These are phyloP conservation scores for Rubia balearica DNA, from an alignment of 305 asterid species.

Conservation along the genomic window DNA sequence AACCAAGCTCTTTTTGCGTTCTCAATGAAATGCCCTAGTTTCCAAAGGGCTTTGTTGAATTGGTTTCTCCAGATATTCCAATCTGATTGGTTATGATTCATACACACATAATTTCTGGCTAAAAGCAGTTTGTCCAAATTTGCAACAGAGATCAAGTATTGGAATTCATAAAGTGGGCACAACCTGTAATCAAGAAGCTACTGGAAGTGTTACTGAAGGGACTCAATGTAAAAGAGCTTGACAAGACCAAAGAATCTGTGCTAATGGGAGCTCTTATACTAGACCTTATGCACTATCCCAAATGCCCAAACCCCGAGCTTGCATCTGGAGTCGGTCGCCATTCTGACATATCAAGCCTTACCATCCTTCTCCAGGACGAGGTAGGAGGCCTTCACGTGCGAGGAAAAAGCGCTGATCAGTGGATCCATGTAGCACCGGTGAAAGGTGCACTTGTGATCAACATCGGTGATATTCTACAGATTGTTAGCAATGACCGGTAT, in stretches of 20 bases:
- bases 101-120: too few relatives aligned
- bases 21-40: too few relatives aligned
- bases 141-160: slow-evolving; percentile 28
- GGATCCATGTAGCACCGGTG: slow-evolving; percentile 40
- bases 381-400: slow-evolving; percentile 46
- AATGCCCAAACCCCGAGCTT: slow-evolving; percentile 35
- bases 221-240: slow-evolving; percentile 30
- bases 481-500: slow-evolving; percentile 46
- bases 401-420: slow-evolving; percentile 19
- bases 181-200: slow-evolving; percentile 33
- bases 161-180: slow-evolving; percentile 35
- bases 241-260: slow-evolving; percentile 25
- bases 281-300: slow-evolving; percentile 30
- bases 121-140: too few relatives aligned
- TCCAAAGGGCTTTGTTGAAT: too few relatives aligned
- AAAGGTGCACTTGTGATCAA: slow-evolving; percentile 41
- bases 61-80: too few relatives aligned
- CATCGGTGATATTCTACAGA: slow-evolving; percentile 42
- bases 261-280: slow-evolving; percentile 27
- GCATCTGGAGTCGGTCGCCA: slow-evolving; percentile 37
- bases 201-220: slow-evolving; percentile 32
- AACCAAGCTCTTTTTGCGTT: too few relatives aligned
- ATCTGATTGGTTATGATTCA: too few relatives aligned
- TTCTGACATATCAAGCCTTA: slow-evolving; percentile 36
- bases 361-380: slow-evolving; percentile 39